A percentile compares a stretch with the other conserved stretches of the same genome.
Conservation (phyloP, 1,139 yeast species). For the Nematodospora anomalae region DNA sequence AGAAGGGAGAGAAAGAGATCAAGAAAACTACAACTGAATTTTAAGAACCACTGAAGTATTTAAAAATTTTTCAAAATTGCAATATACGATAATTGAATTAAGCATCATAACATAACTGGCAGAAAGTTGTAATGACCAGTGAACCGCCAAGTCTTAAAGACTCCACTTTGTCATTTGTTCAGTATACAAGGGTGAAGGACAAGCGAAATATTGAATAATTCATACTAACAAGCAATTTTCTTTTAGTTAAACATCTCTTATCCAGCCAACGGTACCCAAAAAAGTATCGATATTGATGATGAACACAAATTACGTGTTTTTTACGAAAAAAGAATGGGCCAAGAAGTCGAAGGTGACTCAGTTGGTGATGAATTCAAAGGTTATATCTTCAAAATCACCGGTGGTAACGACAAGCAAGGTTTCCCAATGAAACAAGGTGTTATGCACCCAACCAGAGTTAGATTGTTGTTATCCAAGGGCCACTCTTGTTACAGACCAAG, state of each 20-base stretch:
- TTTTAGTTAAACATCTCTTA: slow-evolving; percentile 94
- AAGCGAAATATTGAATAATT: neutral
- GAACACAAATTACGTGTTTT: slow-evolving; percentile 98
- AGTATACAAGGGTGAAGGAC: too few relatives aligned
- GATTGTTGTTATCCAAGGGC: slow-evolving; percentile 90
- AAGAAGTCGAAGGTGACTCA: slow-evolving; percentile 98
- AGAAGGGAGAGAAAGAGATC: neutral
- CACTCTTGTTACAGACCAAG: slow-evolving; percentile 99
- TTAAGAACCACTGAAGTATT: too few relatives aligned
- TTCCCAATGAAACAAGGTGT: slow-evolving; percentile 99
- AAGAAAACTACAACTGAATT: too few relatives aligned
- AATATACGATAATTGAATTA: too few relatives aligned
- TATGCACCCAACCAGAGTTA: slow-evolving; percentile 99
- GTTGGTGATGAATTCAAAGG: slow-evolving; percentile 99
- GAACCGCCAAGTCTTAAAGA: too few relatives aligned
- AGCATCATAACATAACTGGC: too few relatives aligned
- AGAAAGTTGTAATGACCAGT: too few relatives aligned
- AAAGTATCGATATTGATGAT: slow-evolving; percentile 95
- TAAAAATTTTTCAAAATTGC: neutral
- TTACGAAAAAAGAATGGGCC: slow-evolving; percentile 99
- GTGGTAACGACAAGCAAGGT: slow-evolving; percentile 99
- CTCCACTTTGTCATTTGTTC: too few relatives aligned
- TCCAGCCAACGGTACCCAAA: slow-evolving; percentile 99
- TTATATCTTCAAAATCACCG: slow-evolving; percentile 96
- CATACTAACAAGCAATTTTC: slow-evolving; percentile 19